phyloP scores from a whole-genome alignment of 257 asterid species.

The Penstemon newberryi region DNA sequence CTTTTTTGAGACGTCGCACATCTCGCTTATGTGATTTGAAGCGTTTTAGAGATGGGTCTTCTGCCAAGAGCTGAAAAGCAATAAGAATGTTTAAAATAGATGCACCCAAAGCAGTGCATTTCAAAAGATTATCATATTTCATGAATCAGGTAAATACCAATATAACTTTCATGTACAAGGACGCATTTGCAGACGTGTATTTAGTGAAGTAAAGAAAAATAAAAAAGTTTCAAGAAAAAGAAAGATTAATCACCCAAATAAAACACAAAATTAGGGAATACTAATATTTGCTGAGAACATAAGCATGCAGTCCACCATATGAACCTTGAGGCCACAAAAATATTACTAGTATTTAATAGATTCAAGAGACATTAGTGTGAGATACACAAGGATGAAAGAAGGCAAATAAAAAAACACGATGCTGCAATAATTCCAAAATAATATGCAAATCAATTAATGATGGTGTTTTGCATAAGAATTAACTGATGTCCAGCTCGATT shows the following conservation, averaged over 20 bases:
- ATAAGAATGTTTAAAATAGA: slow-evolving; percentile 15
- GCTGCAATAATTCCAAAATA: slow-evolving; percentile 2
- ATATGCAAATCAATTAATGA: background rate
- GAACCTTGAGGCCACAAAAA: background rate
- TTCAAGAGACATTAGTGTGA: slow-evolving; percentile 2
- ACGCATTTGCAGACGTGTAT: background rate
- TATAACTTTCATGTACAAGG: background rate
- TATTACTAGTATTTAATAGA: background rate
- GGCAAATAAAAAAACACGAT: background rate
- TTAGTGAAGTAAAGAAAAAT: background rate
- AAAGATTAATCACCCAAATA: background rate
- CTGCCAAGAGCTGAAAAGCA: slow-evolving; percentile 70
- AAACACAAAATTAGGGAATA: background rate
- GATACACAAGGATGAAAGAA: background rate
- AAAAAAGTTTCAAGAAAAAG: background rate
- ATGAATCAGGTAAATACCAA: background rate
- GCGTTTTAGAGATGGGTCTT: slow-evolving; percentile 60
- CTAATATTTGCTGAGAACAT: too few relatives aligned
- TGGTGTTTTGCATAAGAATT: background rate
- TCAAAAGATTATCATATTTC: background rate
- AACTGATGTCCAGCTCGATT: background rate
- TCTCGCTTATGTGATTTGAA: slow-evolving; percentile 68
- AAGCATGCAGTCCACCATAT: background rate
- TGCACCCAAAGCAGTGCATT: background rate
- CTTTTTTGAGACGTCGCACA: slow-evolving; percentile 53